A percentile compares a stretch with the other conserved stretches of the same genome.
Conservation (phyloP, 306 rosid species). For the Vigna nakashimae region DNA sequence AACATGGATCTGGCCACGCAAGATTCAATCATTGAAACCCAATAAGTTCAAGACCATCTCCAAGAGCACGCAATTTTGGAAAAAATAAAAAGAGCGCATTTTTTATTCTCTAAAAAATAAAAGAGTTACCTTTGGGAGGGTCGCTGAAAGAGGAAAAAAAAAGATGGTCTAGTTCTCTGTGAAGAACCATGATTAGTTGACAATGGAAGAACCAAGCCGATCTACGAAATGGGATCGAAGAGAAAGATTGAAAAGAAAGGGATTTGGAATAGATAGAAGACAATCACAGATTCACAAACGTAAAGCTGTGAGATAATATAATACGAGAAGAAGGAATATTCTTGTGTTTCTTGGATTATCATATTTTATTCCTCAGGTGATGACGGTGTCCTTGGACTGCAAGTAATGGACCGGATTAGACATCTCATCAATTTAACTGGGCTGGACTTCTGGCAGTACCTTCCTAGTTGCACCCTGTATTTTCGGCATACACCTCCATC, state of each 20-base stretch:
- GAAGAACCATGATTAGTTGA: constrained; percentile 49
- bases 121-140: constrained; percentile 39
- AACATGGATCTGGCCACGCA: not conserved
- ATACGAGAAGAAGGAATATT: too few species aligned
- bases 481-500: too few species aligned
- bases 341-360: too few species aligned
- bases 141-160: constrained; percentile 33
- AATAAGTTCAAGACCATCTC: not conserved
- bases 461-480: too few species aligned
- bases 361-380: too few species aligned
- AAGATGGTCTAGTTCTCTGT: constrained; percentile 50
- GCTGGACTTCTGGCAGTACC: too few species aligned
- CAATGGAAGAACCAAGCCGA: constrained; percentile 7
- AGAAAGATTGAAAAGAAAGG: constrained; percentile 20
- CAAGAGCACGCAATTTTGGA: not conserved
- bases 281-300: not conserved
- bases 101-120: not conserved
- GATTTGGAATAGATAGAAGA: not conserved
- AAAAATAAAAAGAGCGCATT: not conserved
- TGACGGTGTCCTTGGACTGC: too few species aligned
- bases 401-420: too few species aligned
- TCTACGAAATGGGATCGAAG: not conserved
- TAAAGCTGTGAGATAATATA: not conserved
- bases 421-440: too few species aligned
- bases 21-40: not conserved